Evolutionary conservation across 192 early-diverging fungal species (phyloP), one percentile per base, ranked within the genome.

Genomic region (Physocladia obscura): DNA sequence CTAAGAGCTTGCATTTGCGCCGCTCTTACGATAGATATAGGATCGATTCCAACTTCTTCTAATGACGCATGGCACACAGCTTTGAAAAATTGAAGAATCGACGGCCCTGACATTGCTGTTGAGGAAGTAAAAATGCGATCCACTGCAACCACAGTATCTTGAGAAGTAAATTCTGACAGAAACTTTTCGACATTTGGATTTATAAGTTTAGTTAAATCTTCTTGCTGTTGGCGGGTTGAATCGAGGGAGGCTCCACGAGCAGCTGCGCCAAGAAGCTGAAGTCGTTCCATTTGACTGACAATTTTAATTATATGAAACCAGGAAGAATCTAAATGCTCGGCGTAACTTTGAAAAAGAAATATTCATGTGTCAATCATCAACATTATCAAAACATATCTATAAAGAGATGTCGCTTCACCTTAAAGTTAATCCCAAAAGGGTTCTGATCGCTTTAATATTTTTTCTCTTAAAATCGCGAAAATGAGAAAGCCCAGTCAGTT

Each of bases 381-480:
- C 27, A 22, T 52, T 24, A 56, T 15, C 29, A 1, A 39, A 15
- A n/a, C n/a, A n/a, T n/a, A n/a, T n/a, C n/a, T n/a, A 60, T 34
- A 36, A 1, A 36, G 31, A 2, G 31, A 34, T 40, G n/a, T n/a
- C n/a, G n/a, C n/a, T n/a, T 44, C 30, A 73, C 71, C 34, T 73
- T 8, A 80, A 69, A 2, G 93, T 91, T 2, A 96, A 81, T 39
- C 88, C 92, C 35, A 97, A 79, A 4, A 97, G 77, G 5, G 91
- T 87, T 49, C 90, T 87, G 67, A 97, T 95, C 0, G 92, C 94
- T 65, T 93, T 92, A 17, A 95, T 86, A 71, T 97, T 94, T 77
- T 97, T 97, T 34, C 89, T 88, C 51, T 84, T 87, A 84, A 97
- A 92, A 67, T 94, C 91, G 26, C 87, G 83, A 51, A 94, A 71